Conservation (phyloP, 192 early-diverging fungal species). For the Backusella liffmaniae region DNA sequence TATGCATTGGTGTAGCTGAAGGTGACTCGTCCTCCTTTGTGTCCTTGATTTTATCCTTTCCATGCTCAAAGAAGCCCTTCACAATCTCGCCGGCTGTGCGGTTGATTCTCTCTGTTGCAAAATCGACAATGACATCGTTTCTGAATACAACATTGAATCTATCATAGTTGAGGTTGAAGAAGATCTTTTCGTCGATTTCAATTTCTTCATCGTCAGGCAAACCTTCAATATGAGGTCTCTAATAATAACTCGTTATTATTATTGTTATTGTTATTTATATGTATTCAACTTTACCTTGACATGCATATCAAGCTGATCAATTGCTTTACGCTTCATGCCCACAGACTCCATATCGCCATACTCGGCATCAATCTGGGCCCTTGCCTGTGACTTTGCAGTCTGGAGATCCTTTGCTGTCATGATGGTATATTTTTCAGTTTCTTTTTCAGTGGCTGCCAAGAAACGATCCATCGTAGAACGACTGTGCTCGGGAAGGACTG, state of each 20-base stretch:
- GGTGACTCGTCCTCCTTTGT: conserved; percentile 49
- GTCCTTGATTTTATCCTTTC: conserved; percentile 56
- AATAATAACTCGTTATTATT: too few species aligned
- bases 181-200: conserved; percentile 56
- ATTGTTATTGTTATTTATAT: too few species aligned
- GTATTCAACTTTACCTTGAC: neutral
- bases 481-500: conserved; percentile 58
- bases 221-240: neutral
- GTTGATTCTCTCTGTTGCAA: conserved; percentile 61
- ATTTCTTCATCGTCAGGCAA: conserved; percentile 29
- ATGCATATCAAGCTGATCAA: conserved; percentile 13
- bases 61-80: conserved; percentile 54
- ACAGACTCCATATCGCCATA: conserved; percentile 41
- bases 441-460: conserved; percentile 60
- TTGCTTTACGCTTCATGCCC: conserved; percentile 46
- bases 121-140: conserved; percentile 58
- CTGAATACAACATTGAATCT: conserved; percentile 65
- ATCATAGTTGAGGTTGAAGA: conserved; percentile 66
- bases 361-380: conserved; percentile 49
- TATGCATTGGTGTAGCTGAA: conserved; percentile 47
- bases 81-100: conserved; percentile 59
- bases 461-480: conserved; percentile 57
- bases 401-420: conserved; percentile 65
- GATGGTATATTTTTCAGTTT: conserved; percentile 52
- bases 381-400: conserved; percentile 45